These are phyloP conservation scores for Phanerochaete sordida DNA, from an alignment of 768 basidiomycete species.

Conservation along the genomic window DNA sequence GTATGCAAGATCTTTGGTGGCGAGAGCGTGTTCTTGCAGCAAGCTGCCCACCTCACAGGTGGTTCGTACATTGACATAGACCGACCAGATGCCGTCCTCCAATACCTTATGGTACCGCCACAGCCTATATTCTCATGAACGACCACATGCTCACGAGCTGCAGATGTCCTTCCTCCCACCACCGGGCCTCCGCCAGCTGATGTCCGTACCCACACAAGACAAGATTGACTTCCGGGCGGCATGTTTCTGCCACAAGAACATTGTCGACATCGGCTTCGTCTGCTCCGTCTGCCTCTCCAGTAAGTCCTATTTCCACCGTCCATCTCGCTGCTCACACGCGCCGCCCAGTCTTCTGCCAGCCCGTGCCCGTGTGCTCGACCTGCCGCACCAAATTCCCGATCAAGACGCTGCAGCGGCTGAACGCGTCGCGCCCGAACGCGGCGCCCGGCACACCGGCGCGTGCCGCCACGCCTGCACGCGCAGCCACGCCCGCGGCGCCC, in stretches of 20 bases:
- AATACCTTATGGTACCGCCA: conserved; percentile 69
- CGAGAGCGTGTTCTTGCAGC: conserved; percentile 94
- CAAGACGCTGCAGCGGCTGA: conserved; percentile 83
- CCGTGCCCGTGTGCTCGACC: conserved; percentile 90
- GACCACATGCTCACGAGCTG: conserved; percentile 10
- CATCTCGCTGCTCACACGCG: not conserved
- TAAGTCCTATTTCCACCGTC: conserved; percentile 36
- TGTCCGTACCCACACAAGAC: conserved; percentile 90
- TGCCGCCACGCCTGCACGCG: not conserved
- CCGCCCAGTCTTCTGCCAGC: conserved; percentile 83
- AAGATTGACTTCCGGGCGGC: conserved; percentile 96
- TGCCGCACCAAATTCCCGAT: conserved; percentile 96
- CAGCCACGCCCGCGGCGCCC: not conserved
- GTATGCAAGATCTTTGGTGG: conserved; percentile 88
- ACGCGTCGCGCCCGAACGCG: conserved; percentile 40
- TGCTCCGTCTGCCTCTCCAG: conserved; percentile 99
- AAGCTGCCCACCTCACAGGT: conserved; percentile 92
- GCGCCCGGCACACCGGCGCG: conserved; percentile 3
- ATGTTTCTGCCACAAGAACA: conserved; percentile 98
- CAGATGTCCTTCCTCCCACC: conserved; percentile 87
- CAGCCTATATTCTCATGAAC: not conserved
- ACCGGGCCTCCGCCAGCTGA: conserved; percentile 64
- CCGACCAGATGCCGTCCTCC: conserved; percentile 81
- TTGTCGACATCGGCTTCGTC: conserved; percentile 94
- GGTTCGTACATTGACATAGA: conserved; percentile 89